Evolutionary conservation across 108 stramenopile species (phyloP), one percentile per base, ranked within the genome.

Genomic region (Discostella pseudostelligera): DNA sequence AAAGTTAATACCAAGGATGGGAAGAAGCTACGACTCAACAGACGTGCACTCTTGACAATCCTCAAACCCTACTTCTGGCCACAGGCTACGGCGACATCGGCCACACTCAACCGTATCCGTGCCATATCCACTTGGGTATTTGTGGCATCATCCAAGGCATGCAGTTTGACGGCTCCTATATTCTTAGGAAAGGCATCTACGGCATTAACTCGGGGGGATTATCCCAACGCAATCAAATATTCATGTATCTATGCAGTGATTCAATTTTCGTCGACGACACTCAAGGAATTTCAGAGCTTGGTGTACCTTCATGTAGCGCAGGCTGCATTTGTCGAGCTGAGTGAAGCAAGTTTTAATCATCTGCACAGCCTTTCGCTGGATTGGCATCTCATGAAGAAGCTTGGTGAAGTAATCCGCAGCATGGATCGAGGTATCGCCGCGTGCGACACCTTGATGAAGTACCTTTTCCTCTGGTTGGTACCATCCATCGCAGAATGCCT

Each of bases 11-110:
- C 50, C 50, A 68, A 56, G 8, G 70, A 74, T 28, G 72, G 65
- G 39, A 81, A 81, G 36, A 81, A 80, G 59, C 72, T 59, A 26
- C 72, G 62, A 26, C 72, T 88, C 46, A 80, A 76, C 20, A 62
- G 79, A 39, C 48, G 63, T 13, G 86, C 83, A n/a, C 72, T 93
- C 17, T 16, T 89, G 17, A 81, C 69, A 6, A 67, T 89, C 46
- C 76, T 93, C 24, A 87, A 93, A 62, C 97, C 97, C 0, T 98
- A 98, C 77, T 94, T 97, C 76, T 98, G 97, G 97, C 97, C 97
- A 16, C 81, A 92, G 55, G 80, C 69, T 20, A 94, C 88, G 4
- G 70, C 85, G n/a, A 78, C 85, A 3, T 88, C 88, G 8, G 96
- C 96, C 14, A 57, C 81, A 39, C 49, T 85, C 49, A 96, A 96